Conservation (phyloP, 805 yeast genomes). For the Kazachstania viticola region DNA sequence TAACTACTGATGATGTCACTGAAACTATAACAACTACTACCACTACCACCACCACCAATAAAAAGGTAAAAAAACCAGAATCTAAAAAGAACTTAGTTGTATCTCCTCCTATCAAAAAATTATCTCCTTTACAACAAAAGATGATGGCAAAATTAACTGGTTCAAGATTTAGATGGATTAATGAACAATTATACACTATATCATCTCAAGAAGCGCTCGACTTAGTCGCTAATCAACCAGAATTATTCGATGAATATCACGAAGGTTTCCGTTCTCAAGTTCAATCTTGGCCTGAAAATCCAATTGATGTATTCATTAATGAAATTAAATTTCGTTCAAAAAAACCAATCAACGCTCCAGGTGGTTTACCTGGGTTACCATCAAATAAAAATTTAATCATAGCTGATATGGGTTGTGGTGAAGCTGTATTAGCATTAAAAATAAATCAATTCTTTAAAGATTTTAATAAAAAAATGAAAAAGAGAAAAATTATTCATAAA, state of each 20-base stretch:
- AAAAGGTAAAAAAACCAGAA: constrained; percentile 1
- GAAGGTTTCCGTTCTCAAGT: constrained; percentile 93
- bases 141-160: constrained; percentile 94
- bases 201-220: constrained; percentile 65
- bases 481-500: constrained; percentile 36
- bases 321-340: constrained; percentile 49
- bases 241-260: constrained; percentile 86
- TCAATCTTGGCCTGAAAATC: constrained; percentile 96
- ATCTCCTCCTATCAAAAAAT: constrained; percentile 21
- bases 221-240: constrained; percentile 70
- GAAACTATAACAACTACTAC: background rate
- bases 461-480: constrained; percentile 22
- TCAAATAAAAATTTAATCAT: constrained; percentile 49
- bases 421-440: constrained; percentile 74
- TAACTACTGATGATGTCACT: background rate
- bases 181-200: constrained; percentile 89
- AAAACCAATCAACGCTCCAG: constrained; percentile 84
- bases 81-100: background rate
- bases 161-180: constrained; percentile 94
- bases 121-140: constrained; percentile 85
- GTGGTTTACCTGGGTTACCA: constrained; percentile 74
- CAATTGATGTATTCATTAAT: constrained; percentile 79
- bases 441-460: constrained; percentile 38
- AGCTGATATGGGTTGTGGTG: constrained; percentile 99
- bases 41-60: constrained; percentile 1